A percentile compares a stretch with the other conserved stretches of the same genome.
These are phyloP conservation scores for Laburnicola sp. DNA, from an alignment of 2,329 filamentous ascomycete species.

Conservation along the genomic window DNA sequence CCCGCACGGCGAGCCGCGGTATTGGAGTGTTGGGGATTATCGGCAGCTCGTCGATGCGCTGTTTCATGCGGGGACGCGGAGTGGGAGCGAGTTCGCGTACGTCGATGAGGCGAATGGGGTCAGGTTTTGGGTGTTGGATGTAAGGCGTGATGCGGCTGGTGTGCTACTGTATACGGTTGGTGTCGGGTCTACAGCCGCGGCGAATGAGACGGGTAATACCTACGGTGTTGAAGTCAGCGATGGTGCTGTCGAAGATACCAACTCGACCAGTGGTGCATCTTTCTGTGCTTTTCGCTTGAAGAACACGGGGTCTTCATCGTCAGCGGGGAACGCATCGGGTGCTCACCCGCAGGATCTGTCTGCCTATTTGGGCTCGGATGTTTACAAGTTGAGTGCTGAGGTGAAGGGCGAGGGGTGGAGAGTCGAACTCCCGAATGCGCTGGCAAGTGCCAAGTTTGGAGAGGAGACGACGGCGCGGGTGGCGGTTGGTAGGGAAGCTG, in stretches of 20 bases:
- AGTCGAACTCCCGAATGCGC: slow-evolving; percentile 46
- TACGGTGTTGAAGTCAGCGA: slow-evolving; percentile 46
- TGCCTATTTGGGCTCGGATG: slow-evolving; percentile 49
- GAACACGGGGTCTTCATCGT: slow-evolving; percentile 49
- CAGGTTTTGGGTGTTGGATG: slow-evolving; percentile 56
- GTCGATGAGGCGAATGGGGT: slow-evolving; percentile 53
- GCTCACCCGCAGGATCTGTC: slow-evolving; percentile 44
- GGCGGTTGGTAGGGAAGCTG: slow-evolving; percentile 44
- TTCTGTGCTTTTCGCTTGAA: slow-evolving; percentile 54
- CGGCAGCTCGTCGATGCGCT: slow-evolving; percentile 58
- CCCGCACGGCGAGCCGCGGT: slow-evolving; percentile 53
- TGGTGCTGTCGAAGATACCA: slow-evolving; percentile 37
- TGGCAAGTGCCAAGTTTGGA: slow-evolving; percentile 50
- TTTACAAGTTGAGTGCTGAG: slow-evolving; percentile 53
- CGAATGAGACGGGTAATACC: slow-evolving; percentile 39
- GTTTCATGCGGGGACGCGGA: slow-evolving; percentile 59
- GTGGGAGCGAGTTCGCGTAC: slow-evolving; percentile 56
- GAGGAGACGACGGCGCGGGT: slow-evolving; percentile 46
- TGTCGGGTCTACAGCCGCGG: slow-evolving; percentile 47
- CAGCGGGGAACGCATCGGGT: slow-evolving; percentile 14
- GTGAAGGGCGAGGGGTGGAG: slow-evolving; percentile 54
- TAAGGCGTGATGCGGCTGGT: slow-evolving; percentile 47
- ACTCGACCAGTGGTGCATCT: slow-evolving; percentile 23
- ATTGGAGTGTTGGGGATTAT: slow-evolving; percentile 58
- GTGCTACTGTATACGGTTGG: slow-evolving; percentile 56